Evolutionary conservation across 2,329 filamentous ascomycete genomes (phyloP).

Genomic region (Sclerotinia minor): DNA sequence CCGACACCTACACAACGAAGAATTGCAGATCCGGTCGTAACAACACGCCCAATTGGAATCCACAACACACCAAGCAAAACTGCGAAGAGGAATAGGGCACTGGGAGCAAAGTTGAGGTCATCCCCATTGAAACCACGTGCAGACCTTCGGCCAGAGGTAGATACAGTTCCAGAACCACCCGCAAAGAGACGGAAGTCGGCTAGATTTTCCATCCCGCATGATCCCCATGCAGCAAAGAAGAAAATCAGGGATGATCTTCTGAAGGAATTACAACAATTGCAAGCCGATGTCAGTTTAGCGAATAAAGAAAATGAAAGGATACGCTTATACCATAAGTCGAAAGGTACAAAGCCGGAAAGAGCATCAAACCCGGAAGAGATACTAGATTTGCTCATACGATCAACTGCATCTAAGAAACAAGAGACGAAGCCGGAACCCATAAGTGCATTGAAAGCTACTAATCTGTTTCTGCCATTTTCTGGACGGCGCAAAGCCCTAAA

Average conservation of each 20-base stretch:
- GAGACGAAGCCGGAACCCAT: constrained; percentile 29
- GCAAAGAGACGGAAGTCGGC: constrained; percentile 36
- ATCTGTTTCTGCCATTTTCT: constrained; percentile 40
- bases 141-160: constrained; percentile 22
- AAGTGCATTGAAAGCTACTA: constrained; percentile 39
- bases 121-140: constrained; percentile 41
- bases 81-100: constrained; percentile 45
- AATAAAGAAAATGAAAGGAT: constrained; percentile 60
- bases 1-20: constrained; percentile 54
- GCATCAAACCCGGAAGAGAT: constrained; percentile 45
- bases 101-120: constrained; percentile 37
- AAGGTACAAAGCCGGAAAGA: constrained; percentile 44
- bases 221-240: constrained; percentile 49
- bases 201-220: constrained; percentile 35
- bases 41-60: constrained; percentile 58
- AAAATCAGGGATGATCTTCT: constrained; percentile 54
- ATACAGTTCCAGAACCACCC: constrained; percentile 10
- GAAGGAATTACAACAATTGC: constrained; percentile 56
- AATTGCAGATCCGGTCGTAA: constrained; percentile 53
- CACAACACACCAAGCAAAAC: constrained; percentile 58
- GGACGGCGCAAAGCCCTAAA: constrained; percentile 33
- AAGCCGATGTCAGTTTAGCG: constrained; percentile 58
- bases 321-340: constrained; percentile 45
- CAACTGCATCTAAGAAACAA: constrained; percentile 30
- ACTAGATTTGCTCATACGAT: constrained; percentile 34